Percentiles rank a stretch among this genome's conserved stretches.
These are phyloP conservation scores for Penicillium sp. DNA, from an alignment of 2,329 filamentous ascomycete genomes.

Conservation along the genomic window DNA sequence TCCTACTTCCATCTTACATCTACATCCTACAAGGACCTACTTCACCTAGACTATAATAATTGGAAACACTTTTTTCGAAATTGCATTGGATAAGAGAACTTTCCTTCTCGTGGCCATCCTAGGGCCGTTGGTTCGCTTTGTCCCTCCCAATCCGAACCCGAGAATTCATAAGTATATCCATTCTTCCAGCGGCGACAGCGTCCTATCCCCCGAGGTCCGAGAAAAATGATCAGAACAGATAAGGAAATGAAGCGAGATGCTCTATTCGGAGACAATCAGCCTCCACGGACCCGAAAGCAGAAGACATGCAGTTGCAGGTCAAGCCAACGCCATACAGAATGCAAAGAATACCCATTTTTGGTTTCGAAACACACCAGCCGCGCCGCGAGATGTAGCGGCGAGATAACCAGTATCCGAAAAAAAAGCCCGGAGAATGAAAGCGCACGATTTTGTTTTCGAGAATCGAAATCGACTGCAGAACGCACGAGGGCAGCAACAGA, in stretches of 20 bases:
- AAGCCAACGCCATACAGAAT: conserved; percentile 45
- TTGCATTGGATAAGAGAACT: conserved; percentile 26
- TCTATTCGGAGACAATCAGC: conserved; percentile 27
- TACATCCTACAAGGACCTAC: background rate
- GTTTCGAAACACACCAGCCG: conserved; percentile 13
- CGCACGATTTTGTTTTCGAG: conserved; percentile 17
- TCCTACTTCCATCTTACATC: no score
- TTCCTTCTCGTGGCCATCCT: conserved; percentile 32
- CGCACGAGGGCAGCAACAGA: conserved; percentile 25
- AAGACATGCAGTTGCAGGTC: conserved; percentile 36
- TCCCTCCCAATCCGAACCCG: conserved; percentile 15
- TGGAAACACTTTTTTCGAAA: conserved; percentile 19
- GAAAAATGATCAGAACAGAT: conserved; percentile 26
- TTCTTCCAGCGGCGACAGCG: conserved; percentile 34
- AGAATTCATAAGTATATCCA: conserved; percentile 25
- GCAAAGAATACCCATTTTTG: conserved; percentile 34
- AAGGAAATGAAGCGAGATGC: conserved; percentile 25
- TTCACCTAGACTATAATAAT: background rate
- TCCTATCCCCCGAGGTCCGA: conserved; percentile 38
- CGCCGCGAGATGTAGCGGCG: background rate
- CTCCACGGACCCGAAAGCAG: conserved; percentile 34
- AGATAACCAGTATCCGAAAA: background rate
- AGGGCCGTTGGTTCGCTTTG: conserved; percentile 11
- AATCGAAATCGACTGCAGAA: conserved; percentile 19
- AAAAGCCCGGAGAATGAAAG: conserved; percentile 29